A percentile compares a stretch with the other conserved stretches of the same genome.
These are phyloP conservation scores for Castanospermum australe DNA, from an alignment of 306 rosid species.

Conservation along the genomic window DNA sequence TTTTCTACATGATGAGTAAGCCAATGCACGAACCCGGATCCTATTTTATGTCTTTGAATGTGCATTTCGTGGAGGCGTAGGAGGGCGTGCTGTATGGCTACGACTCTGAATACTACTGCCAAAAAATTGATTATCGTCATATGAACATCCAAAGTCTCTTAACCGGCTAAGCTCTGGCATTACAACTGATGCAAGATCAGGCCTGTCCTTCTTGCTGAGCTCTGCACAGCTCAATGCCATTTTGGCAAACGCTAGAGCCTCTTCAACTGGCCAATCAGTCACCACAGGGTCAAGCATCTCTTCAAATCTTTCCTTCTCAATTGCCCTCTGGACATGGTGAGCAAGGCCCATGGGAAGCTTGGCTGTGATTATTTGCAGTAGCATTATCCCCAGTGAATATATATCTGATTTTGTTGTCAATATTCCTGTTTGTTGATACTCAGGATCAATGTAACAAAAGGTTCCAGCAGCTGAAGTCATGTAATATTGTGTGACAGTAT, in stretches of 20 bases:
- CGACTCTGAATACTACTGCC: background rate
- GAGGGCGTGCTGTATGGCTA: conserved; percentile 6
- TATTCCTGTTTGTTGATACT: conserved; percentile 81
- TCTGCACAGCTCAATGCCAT: conserved; percentile 74
- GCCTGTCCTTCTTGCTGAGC: conserved; percentile 86
- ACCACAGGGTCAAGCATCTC: conserved; percentile 73
- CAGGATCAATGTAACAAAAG: conserved; percentile 91
- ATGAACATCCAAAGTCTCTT: conserved; percentile 48
- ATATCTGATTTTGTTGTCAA: conserved; percentile 83
- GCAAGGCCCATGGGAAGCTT: conserved; percentile 79
- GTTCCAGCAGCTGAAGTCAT: conserved; percentile 96
- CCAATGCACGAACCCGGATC: conserved; percentile 25
- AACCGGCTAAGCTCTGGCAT: conserved; percentile 78
- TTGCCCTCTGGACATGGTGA: conserved; percentile 74
- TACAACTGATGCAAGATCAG: conserved; percentile 64
- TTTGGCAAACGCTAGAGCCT: conserved; percentile 63
- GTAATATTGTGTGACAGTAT: conserved; percentile 79
- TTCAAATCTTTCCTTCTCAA: conserved; percentile 53
- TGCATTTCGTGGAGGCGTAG: conserved; percentile 16
- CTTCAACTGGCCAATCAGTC: conserved; percentile 77
- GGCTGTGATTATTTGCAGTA: conserved; percentile 84
- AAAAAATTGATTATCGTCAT: background rate
- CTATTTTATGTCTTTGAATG: conserved; percentile 1
- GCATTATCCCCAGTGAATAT: conserved; percentile 80
- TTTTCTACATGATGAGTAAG: background rate